A percentile compares a stretch with the other conserved stretches of the same genome.
Conservation (phyloP, 176 grass and related monocot species). For the Aegilops umbellulata region DNA sequence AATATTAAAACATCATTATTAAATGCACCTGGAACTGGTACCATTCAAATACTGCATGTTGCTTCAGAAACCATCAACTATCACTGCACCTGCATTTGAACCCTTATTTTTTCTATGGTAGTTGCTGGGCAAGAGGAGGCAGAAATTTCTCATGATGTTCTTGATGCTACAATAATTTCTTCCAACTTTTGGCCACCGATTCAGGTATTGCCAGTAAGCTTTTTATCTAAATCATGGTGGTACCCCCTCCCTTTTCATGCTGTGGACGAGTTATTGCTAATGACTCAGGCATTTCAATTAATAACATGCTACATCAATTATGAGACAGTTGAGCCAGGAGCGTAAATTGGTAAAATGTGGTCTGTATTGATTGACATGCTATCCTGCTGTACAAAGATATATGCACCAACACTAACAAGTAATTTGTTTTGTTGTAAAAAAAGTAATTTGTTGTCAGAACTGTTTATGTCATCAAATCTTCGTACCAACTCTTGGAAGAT, state of each 20-base stretch:
- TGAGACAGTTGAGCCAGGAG: neutral
- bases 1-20: constrained; percentile 93
- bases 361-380: neutral
- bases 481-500: neutral
- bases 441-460: neutral
- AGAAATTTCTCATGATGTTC: constrained; percentile 65
- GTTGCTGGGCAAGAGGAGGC: constrained; percentile 59
- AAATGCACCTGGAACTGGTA: constrained; percentile 41
- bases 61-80: constrained; percentile 19
- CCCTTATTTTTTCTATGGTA: constrained; percentile 30
- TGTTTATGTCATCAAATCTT: neutral
- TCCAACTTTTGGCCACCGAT: constrained; percentile 98
- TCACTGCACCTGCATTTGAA: constrained; percentile 34
- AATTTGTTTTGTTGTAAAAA: too few relatives aligned
- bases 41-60: constrained; percentile 21
- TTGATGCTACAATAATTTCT: constrained; percentile 97
- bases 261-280: neutral
- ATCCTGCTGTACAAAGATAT: neutral
- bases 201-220: constrained; percentile 52
- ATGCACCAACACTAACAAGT: neutral
- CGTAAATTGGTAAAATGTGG: neutral
- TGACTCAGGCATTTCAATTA: neutral
- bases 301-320: neutral
- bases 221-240: constrained; percentile 13
- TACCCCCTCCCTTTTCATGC: neutral